phyloP scores from a whole-genome alignment of 495 filamentous ascomycete genomes.

The Penicillium simplicissimum region DNA sequence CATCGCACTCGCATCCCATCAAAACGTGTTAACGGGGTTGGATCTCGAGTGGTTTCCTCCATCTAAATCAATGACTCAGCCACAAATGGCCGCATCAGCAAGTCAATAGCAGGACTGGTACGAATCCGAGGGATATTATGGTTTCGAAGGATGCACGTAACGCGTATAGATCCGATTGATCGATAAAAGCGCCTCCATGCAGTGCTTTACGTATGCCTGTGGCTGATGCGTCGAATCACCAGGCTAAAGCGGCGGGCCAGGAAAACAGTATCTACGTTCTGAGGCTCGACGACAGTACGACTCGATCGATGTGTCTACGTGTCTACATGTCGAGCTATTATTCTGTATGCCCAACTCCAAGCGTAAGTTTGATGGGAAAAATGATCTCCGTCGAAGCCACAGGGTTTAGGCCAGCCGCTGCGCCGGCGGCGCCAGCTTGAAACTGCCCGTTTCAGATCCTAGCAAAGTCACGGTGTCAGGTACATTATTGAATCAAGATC shows the following conservation, averaged over 20 bases:
- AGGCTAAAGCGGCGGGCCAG: neutral
- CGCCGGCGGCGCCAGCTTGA: neutral
- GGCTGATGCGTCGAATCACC: neutral
- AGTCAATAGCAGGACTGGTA: neutral
- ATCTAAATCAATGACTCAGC: neutral
- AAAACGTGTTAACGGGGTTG: neutral
- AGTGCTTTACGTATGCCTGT: neutral
- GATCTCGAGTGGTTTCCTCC: neutral
- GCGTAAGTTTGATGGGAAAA: neutral
- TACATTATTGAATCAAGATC: neutral
- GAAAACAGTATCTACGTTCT: neutral
- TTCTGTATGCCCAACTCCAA: neutral
- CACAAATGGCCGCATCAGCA: neutral
- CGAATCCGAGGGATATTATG: neutral
- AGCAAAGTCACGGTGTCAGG: neutral
- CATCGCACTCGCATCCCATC: neutral
- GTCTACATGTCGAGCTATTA: neutral
- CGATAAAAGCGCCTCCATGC: neutral
- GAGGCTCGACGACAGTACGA: too few relatives aligned
- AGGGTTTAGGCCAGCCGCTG: neutral
- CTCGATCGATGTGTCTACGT: neutral
- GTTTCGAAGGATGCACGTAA: neutral
- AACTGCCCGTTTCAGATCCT: neutral
- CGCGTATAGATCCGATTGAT: constrained; percentile 1
- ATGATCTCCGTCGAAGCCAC: neutral